Percentiles rank a stretch among this genome's conserved stretches.
phyloP scores from a whole-genome alignment of 768 basidiomycete genomes.

The Kondoa malvinella region DNA sequence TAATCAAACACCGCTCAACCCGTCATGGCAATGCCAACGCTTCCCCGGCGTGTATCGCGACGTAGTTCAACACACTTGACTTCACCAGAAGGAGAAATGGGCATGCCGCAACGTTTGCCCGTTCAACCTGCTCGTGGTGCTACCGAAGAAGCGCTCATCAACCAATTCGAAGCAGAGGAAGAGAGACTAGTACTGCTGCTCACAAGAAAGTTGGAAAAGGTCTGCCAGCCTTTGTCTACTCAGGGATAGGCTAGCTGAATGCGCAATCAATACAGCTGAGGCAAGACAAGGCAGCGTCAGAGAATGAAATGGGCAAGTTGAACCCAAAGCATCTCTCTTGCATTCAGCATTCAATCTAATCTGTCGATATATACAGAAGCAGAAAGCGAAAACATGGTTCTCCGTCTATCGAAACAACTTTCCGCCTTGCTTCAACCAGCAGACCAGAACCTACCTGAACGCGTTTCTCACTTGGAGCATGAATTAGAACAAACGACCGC shows the following conservation, averaged over 20 bases:
- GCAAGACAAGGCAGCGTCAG: neutral
- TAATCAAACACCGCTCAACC: too few relatives aligned
- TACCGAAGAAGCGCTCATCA: too few relatives aligned
- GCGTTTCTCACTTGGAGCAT: neutral
- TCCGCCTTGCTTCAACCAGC: neutral
- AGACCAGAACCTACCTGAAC: too few relatives aligned
- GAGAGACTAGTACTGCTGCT: neutral
- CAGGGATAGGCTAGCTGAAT: neutral
- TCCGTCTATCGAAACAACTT: neutral
- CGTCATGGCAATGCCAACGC: too few relatives aligned
- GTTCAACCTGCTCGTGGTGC: too few relatives aligned
- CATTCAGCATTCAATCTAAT: too few relatives aligned
- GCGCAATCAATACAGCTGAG: neutral
- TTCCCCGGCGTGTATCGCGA: too few relatives aligned
- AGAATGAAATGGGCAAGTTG: conserved; percentile 2
- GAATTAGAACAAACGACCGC: neutral
- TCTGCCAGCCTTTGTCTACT: neutral
- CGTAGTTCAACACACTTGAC: too few relatives aligned
- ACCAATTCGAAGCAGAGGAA: neutral
- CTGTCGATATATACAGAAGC: too few relatives aligned
- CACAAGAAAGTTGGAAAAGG: conserved; percentile 2
- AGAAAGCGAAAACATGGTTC: neutral
- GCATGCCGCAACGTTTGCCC: too few relatives aligned
- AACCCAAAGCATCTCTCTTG: too few relatives aligned
- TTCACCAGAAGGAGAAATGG: too few relatives aligned